phyloP scores from a whole-genome alignment of 2,329 filamentous ascomycete species.

The Neonectria sp. region DNA sequence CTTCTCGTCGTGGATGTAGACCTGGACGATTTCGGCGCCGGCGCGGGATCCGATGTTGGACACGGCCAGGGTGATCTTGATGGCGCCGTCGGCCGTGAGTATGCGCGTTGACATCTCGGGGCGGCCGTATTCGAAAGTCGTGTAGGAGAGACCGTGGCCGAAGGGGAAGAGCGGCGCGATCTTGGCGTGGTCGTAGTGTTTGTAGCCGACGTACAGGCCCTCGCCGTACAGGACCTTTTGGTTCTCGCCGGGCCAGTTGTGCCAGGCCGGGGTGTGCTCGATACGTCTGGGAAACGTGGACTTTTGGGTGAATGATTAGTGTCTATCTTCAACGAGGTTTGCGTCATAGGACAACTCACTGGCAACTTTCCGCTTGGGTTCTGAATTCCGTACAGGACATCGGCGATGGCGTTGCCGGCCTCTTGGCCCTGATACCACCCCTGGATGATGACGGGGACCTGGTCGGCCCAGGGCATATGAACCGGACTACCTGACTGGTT shows the following conservation, averaged over 20 bases:
- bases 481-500: slow-evolving; percentile 59
- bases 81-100: slow-evolving; percentile 55
- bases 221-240: slow-evolving; percentile 79
- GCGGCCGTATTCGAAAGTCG: slow-evolving; percentile 75
- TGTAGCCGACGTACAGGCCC: slow-evolving; percentile 80
- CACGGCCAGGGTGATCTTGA: slow-evolving; percentile 64
- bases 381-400: slow-evolving; percentile 77
- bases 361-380: slow-evolving; percentile 80
- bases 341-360: slow-evolving; percentile 53
- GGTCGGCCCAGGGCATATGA: slow-evolving; percentile 78
- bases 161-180: slow-evolving; percentile 78
- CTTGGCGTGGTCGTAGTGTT: slow-evolving; percentile 76
- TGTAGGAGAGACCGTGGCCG: slow-evolving; percentile 82
- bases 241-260: slow-evolving; percentile 82
- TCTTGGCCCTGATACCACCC: slow-evolving; percentile 70
- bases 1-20: slow-evolving; percentile 76
- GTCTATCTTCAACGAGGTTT: background rate
- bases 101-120: slow-evolving; percentile 64
- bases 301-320: slow-evolving; percentile 48
- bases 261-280: slow-evolving; percentile 78
- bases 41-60: slow-evolving; percentile 69
- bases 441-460: slow-evolving; percentile 77
- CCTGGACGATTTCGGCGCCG: slow-evolving; percentile 77
- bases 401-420: slow-evolving; percentile 77
- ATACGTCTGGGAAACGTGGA: slow-evolving; percentile 76